Percentiles rank a stretch among this genome's conserved stretches.
phyloP scores from a whole-genome alignment of 2,329 filamentous ascomycete species.

The Didymella sp. region DNA sequence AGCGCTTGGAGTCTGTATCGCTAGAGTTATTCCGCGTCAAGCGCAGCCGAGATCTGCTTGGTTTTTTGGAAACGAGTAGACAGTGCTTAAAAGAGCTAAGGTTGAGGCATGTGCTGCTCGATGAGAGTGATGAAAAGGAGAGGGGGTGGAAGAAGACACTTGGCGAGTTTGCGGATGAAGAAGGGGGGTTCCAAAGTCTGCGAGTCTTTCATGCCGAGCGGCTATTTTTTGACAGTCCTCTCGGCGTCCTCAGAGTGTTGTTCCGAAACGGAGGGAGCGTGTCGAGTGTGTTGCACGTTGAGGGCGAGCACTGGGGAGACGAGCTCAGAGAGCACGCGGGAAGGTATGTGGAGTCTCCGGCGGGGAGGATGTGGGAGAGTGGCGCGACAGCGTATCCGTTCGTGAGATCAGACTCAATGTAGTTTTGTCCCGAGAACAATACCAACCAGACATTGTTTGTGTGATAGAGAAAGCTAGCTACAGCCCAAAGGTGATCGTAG shows the following conservation, averaged over 20 bases:
- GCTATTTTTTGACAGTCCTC: background rate
- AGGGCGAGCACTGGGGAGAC: conserved; percentile 1
- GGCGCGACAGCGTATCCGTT: conserved; percentile 4
- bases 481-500: background rate
- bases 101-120: background rate
- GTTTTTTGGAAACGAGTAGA: background rate
- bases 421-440: no score
- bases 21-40: background rate
- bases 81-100: background rate
- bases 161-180: background rate
- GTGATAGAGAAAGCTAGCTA: background rate
- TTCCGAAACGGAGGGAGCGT: background rate
- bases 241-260: background rate
- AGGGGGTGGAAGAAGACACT: background rate
- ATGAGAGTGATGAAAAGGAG: background rate
- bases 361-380: background rate
- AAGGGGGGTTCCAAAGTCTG: background rate
- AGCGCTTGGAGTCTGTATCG: background rate
- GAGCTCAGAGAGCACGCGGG: background rate
- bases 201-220: background rate
- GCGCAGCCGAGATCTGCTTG: background rate
- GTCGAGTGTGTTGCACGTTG: background rate
- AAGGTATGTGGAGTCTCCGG: background rate
- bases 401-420: background rate
- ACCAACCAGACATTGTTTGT: no score